phyloP scores from a whole-genome alignment of 2,329 filamentous ascomycete genomes.

The Esteya vermicola region DNA sequence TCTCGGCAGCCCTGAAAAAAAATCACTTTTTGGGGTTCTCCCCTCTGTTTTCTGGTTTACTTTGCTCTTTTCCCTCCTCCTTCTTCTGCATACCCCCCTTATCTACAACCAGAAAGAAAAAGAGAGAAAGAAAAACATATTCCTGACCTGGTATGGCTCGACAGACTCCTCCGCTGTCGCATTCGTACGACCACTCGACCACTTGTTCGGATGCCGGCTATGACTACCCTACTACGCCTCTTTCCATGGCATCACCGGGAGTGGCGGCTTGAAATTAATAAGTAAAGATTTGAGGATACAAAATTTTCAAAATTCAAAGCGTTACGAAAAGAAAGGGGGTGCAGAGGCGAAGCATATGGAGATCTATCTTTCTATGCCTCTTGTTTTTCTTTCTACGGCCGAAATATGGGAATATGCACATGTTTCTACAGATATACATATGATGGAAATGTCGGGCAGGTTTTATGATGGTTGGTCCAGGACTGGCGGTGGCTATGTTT shows the following conservation, averaged over 20 bases:
- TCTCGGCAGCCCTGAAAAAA: conserved; percentile 21
- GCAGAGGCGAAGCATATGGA: not conserved
- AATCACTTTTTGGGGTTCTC: conserved; percentile 3
- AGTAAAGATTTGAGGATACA: not conserved
- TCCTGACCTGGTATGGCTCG: conserved; percentile 23
- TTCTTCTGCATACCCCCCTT: not conserved
- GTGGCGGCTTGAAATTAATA: conserved; percentile 19
- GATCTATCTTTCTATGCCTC: not conserved
- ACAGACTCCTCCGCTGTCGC: conserved; percentile 65
- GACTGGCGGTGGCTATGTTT: too few relatives aligned
- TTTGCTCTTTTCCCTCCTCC: not conserved
- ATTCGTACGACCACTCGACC: conserved; percentile 55
- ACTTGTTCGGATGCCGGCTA: conserved; percentile 45
- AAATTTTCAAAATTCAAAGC: not conserved
- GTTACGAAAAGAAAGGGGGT: not conserved
- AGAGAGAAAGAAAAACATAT: conserved; percentile 15
- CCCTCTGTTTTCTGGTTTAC: not conserved
- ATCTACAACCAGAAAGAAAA: conserved; percentile 4
- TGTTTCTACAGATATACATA: too few relatives aligned
- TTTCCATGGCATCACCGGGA: conserved; percentile 56
- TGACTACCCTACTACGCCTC: conserved; percentile 54
- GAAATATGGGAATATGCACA: not conserved
- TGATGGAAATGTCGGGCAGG: too few relatives aligned
- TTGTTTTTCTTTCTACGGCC: not conserved
- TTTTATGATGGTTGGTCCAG: too few relatives aligned